Evolutionary conservation across 176 grass and related monocot species (phyloP), one percentile per base, ranked within the genome.

Genomic region (Triticum turgidum): DNA sequence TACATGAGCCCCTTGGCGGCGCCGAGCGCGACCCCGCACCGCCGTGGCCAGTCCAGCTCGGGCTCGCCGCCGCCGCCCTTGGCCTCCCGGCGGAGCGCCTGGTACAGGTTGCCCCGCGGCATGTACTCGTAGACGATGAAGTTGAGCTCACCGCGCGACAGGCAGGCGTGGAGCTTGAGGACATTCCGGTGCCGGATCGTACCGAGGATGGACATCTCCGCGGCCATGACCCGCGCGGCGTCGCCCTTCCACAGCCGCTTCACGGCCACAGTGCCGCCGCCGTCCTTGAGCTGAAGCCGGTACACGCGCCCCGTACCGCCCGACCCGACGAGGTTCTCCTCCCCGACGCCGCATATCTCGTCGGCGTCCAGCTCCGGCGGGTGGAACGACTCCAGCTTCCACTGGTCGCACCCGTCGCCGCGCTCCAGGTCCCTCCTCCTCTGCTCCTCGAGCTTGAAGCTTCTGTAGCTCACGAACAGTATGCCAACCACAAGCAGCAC

Each of bases 71-170:
- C 15, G 24, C 83, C 64, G 30, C 77, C 86, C 41, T 88, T 89
- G 58, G 18, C 63, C 59, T 88, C 87, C 24, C 85, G 86, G 56
- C 91, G 89, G 10, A 98, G 93, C 66, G 89, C 89, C 66, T 93
- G 87, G 83, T 93, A 86, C 12, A 98, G 95, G 83, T 93, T 93
- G 34, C 95, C 95, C 3, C 92, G 92, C 1, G 95, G 83, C 86
- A 98, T 91, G 84, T 95, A 95, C 91, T 98, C 95, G 52, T 98
- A 98, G 7, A 98, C 91, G 82, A 98, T 81, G 72, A 95, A 95
- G 79, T 86, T 89, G 20, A 88, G 84, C 52, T 98, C 95, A 25
- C 93, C 95, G 49, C 86, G 84, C 3, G 89, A 95, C 72, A 98
- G 88, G 91, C 95, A 95, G 13, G 93, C 93, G 80, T 95, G 91